phyloP scores from a whole-genome alignment of 495 filamentous ascomycete species.

The Annulohypoxylon stygium region DNA sequence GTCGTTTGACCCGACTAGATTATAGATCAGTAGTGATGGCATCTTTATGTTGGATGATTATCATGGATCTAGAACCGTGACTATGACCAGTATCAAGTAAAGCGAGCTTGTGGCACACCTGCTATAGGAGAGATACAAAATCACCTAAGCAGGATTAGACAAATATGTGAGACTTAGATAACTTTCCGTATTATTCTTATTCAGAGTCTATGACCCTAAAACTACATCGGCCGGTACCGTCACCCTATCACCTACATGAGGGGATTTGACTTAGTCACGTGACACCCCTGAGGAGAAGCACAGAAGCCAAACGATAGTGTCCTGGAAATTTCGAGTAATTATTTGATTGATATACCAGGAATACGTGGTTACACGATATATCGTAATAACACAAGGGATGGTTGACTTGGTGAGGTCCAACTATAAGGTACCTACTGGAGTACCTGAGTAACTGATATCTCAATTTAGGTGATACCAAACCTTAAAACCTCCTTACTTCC shows the following conservation, averaged over 20 bases:
- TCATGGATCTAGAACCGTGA: neutral
- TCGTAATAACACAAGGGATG: neutral
- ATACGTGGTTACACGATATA: neutral
- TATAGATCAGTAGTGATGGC: neutral
- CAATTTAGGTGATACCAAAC: neutral
- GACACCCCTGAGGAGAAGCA: neutral
- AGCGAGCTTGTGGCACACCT: no score
- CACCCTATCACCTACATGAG: neutral
- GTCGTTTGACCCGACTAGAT: neutral
- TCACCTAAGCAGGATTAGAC: no score
- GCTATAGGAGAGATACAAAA: no score
- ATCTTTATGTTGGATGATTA: neutral
- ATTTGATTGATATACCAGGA: neutral
- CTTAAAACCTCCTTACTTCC: neutral
- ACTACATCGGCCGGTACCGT: no score
- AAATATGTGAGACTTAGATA: no score
- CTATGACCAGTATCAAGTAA: no score
- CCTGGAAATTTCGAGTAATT: neutral
- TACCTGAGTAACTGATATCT: no score
- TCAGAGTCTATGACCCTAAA: no score
- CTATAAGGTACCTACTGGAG: neutral
- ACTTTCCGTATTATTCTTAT: no score
- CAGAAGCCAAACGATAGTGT: neutral
- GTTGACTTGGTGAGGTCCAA: neutral
- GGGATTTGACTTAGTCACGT: neutral